Evolutionary conservation across 257 asterid species (phyloP).

Genomic region (Linderniella brevidens): DNA sequence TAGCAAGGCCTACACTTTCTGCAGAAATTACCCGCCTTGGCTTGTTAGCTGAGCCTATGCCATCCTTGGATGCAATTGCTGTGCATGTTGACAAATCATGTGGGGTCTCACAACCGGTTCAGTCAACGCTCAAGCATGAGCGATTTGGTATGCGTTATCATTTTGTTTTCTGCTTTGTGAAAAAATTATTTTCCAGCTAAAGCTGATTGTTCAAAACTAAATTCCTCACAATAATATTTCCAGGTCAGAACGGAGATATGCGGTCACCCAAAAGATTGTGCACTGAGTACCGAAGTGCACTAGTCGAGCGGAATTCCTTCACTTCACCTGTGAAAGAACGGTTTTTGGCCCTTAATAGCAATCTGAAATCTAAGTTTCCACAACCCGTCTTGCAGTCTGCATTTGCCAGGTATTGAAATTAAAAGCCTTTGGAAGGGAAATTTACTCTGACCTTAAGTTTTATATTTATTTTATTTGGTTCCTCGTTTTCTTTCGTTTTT

Average conservation of each 20-base stretch:
- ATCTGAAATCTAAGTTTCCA: conserved; percentile 53
- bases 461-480: neutral
- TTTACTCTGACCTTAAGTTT: neutral
- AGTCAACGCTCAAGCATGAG: conserved; percentile 43
- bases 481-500: conserved; percentile 5
- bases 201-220: neutral
- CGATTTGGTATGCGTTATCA: conserved; percentile 28
- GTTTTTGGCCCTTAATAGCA: conserved; percentile 45
- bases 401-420: conserved; percentile 57
- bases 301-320: conserved; percentile 89
- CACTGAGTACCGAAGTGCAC: conserved; percentile 63
- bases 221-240: conserved; percentile 8
- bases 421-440: conserved; percentile 10
- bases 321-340: conserved; percentile 97
- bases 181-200: neutral
- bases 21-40: conserved; percentile 77
- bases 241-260: conserved; percentile 76
- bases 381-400: conserved; percentile 85
- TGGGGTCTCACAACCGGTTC: conserved; percentile 28
- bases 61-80: conserved; percentile 89
- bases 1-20: conserved; percentile 74
- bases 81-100: conserved; percentile 49
- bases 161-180: neutral
- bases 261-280: conserved; percentile 79
- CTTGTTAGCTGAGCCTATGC: conserved; percentile 96